These are phyloP conservation scores for Geotrichum australiense DNA, from an alignment of 1,139 yeast species.

Conservation along the genomic window DNA sequence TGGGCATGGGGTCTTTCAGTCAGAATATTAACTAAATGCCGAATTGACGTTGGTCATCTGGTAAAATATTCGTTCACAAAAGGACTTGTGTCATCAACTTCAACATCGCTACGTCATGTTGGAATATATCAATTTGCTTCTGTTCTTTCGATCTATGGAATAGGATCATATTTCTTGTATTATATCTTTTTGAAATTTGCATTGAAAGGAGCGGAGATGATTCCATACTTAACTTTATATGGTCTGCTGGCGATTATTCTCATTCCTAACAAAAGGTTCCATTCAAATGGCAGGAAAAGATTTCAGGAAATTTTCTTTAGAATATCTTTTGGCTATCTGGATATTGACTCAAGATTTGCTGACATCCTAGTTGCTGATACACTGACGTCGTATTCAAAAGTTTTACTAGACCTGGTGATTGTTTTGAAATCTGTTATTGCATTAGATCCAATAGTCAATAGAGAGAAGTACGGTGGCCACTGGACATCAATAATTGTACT, in stretches of 20 bases:
- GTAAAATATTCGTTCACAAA: slow-evolving; percentile 29
- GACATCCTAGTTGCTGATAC: slow-evolving; percentile 79
- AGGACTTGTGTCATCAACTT: slow-evolving; percentile 1
- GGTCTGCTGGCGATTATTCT: slow-evolving; percentile 29
- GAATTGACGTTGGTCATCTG: slow-evolving; percentile 39
- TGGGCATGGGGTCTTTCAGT: slow-evolving; percentile 48
- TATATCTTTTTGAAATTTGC: too few relatives aligned
- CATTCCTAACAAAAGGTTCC: slow-evolving; percentile 26
- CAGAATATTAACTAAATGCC: slow-evolving; percentile 32
- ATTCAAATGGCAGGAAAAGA: slow-evolving; percentile 27
- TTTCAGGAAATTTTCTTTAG: slow-evolving; percentile 42
- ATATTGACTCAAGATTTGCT: slow-evolving; percentile 52
- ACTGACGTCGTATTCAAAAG: slow-evolving; percentile 69
- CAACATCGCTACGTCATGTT: slow-evolving; percentile 21
- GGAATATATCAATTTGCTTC: slow-evolving; percentile 27
- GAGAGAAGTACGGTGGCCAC: slow-evolving; percentile 33
- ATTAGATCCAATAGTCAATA: slow-evolving; percentile 28
- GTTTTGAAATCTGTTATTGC: slow-evolving; percentile 38
- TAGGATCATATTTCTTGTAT: too few relatives aligned
- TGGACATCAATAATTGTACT: slow-evolving; percentile 46
- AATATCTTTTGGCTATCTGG: slow-evolving; percentile 49
- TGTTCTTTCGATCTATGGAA: slow-evolving; percentile 23
- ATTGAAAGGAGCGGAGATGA: too few relatives aligned
- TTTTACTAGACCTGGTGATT: slow-evolving; percentile 59
- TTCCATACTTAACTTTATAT: slow-evolving; percentile 35